These are phyloP conservation scores for Calophaca sinica DNA, from an alignment of 306 rosid species.

Conservation along the genomic window DNA sequence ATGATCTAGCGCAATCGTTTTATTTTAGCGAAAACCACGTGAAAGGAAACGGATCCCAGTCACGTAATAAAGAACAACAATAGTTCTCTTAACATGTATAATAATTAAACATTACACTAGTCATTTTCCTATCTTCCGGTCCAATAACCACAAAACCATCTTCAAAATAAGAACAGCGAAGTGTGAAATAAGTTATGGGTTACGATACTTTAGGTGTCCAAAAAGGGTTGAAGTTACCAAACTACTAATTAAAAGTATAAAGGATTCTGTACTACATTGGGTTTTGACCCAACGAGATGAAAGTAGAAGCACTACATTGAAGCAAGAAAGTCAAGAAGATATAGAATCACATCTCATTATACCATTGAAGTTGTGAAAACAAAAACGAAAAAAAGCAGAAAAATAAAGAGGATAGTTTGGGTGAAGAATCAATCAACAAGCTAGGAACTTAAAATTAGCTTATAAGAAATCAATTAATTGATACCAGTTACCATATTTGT, in stretches of 20 bases:
- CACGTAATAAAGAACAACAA: slow-evolving; percentile 3
- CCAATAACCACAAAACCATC: slow-evolving; percentile 22
- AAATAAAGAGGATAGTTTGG: background rate
- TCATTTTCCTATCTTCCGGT: slow-evolving; percentile 14
- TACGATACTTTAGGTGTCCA: background rate
- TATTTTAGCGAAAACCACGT: slow-evolving; percentile 26
- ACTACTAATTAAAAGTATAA: background rate
- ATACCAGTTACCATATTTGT: background rate
- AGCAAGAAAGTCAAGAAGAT: slow-evolving; percentile 10
- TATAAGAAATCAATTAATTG: background rate
- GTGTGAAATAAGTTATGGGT: slow-evolving; percentile 1
- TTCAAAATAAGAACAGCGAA: slow-evolving; percentile 23
- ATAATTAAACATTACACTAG: slow-evolving; percentile 14
- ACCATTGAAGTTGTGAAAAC: background rate
- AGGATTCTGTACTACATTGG: background rate
- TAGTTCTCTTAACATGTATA: background rate
- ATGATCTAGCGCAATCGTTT: slow-evolving; percentile 1
- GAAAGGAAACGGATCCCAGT: slow-evolving; percentile 11
- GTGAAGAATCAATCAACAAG: slow-evolving; percentile 7
- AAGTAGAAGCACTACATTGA: background rate
- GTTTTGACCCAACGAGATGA: background rate
- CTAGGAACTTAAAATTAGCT: background rate
- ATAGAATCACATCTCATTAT: background rate
- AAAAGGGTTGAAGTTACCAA: background rate
- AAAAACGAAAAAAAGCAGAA: background rate